Percentiles rank a stretch among this genome's conserved stretches.
phyloP scores from a whole-genome alignment of 768 basidiomycete species.

The Lactarius vividus region DNA sequence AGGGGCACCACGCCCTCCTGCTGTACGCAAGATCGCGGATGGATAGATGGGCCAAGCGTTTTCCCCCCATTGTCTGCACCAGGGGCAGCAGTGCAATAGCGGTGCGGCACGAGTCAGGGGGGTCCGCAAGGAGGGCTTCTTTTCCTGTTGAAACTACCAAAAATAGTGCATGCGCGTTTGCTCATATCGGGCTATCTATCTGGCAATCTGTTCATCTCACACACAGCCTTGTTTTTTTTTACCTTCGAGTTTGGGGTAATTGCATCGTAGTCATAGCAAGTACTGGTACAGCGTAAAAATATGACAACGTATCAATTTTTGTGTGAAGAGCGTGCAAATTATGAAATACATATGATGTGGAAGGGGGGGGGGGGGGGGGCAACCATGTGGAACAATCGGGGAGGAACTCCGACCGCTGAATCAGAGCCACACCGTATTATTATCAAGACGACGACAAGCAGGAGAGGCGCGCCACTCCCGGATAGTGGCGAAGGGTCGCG shows the following conservation, averaged over 20 bases:
- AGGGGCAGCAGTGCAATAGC: conserved; percentile 5
- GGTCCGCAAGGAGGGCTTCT: neutral
- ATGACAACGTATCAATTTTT: no score
- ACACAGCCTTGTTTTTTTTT: neutral
- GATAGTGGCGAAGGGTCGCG: neutral
- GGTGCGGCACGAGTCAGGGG: neutral
- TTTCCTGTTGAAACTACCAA: neutral
- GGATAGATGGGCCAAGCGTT: neutral
- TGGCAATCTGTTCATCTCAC: neutral
- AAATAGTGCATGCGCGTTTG: neutral
- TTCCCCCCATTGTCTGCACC: neutral
- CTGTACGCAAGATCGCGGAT: neutral
- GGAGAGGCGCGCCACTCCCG: neutral
- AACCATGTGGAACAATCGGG: neutral
- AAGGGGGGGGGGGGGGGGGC: no score
- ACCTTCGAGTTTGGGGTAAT: neutral
- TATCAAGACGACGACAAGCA: neutral
- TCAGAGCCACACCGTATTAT: neutral
- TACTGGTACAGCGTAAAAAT: neutral
- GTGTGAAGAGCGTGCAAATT: neutral
- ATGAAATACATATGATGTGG: neutral
- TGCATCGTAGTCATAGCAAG: neutral
- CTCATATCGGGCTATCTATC: neutral
- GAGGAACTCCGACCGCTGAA: neutral
- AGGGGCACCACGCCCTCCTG: neutral